A percentile compares a stretch with the other conserved stretches of the same genome.
phyloP scores from a whole-genome alignment of 2,329 filamentous ascomycete genomes.

The Huntiella bhutanensis region DNA sequence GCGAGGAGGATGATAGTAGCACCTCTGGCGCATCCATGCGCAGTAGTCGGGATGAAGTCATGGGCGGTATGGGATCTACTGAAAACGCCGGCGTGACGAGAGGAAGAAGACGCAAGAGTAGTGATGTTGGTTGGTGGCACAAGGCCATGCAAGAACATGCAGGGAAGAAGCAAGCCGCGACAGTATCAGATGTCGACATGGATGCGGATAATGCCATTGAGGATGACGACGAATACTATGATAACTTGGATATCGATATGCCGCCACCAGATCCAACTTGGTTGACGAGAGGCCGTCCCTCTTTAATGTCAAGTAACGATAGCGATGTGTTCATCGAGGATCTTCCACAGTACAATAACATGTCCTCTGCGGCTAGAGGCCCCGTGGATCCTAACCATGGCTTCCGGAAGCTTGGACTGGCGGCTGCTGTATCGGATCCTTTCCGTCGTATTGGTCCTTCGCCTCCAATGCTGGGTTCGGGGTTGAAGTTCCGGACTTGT shows the following conservation, averaged over 20 bases:
- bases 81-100: constrained; percentile 14
- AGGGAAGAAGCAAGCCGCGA: constrained; percentile 32
- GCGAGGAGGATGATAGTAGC: constrained; percentile 37
- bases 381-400: constrained; percentile 1
- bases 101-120: constrained; percentile 36
- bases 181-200: constrained; percentile 13
- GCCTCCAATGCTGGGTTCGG: constrained; percentile 75
- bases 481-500: constrained; percentile 65
- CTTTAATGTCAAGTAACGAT: constrained; percentile 3
- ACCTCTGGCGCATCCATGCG: neutral
- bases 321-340: constrained; percentile 6
- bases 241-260: constrained; percentile 13
- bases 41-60: constrained; percentile 3
- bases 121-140: constrained; percentile 53
- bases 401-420: constrained; percentile 2
- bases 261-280: constrained; percentile 20
- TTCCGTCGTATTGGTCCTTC: constrained; percentile 27
- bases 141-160: constrained; percentile 65
- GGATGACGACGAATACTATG: constrained; percentile 13
- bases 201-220: constrained; percentile 13
- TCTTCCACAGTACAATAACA: constrained; percentile 14
- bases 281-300: constrained; percentile 15
- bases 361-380: neutral
- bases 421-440: constrained; percentile 1
- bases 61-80: constrained; percentile 14